phyloP scores from a whole-genome alignment of 1,284 basidiomycete species.

The Uromyces viciae-fabae region DNA sequence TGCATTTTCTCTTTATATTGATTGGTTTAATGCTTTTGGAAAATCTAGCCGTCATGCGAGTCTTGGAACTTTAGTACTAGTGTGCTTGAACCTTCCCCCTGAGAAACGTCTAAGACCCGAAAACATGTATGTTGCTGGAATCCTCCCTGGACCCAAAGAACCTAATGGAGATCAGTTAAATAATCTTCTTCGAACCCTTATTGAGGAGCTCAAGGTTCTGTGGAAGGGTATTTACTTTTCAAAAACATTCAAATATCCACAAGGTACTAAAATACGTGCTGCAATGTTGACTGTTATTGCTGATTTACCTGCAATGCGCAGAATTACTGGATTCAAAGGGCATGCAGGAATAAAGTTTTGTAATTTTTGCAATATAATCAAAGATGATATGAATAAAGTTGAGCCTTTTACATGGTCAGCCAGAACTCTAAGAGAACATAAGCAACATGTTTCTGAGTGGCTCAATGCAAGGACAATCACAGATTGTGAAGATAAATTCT shows the following conservation, averaged over 20 bases:
- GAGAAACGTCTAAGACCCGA: conserved; percentile 53
- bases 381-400: not conserved
- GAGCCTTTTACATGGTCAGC: not conserved
- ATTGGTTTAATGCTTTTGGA: conserved; percentile 34
- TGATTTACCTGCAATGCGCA: not conserved
- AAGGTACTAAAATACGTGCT: not conserved
- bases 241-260: conserved; percentile 1
- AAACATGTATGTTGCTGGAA: conserved; percentile 56
- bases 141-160: conserved; percentile 53
- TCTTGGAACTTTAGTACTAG: conserved; percentile 5
- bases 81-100: conserved; percentile 49
- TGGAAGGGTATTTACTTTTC: conserved; percentile 48
- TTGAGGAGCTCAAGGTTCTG: conserved; percentile 52
- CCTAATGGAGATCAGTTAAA: conserved; percentile 50
- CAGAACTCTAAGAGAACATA: not conserved
- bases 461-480: not conserved
- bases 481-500: not conserved
- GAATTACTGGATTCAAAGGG: not conserved
- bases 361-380: conserved; percentile 8
- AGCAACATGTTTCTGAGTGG: not conserved
- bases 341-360: conserved; percentile 10
- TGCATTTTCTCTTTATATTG: conserved; percentile 21
- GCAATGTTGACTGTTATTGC: not conserved
- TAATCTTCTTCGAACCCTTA: conserved; percentile 52
- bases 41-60: not conserved